These are phyloP conservation scores for Bruguiera gymnorhiza DNA, from an alignment of 345 rosid species.

Conservation along the genomic window DNA sequence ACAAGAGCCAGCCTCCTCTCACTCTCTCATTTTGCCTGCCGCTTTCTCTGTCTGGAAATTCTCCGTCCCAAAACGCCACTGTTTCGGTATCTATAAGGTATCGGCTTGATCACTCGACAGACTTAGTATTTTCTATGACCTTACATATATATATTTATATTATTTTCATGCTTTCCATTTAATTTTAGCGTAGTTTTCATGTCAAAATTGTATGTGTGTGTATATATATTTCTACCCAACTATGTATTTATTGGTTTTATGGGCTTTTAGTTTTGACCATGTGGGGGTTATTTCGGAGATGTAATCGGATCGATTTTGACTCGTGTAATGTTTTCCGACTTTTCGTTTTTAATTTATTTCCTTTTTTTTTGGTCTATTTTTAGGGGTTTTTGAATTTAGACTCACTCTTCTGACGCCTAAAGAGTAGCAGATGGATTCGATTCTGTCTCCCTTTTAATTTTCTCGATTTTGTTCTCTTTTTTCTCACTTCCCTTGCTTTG, in stretches of 20 bases:
- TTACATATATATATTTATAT: too few species aligned
- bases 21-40: not conserved
- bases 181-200: too few species aligned
- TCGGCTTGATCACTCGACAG: too few species aligned
- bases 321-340: slow-evolving; percentile 12
- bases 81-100: slow-evolving; percentile 4
- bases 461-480: not conserved
- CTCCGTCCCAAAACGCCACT: slow-evolving; percentile 13
- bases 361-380: slow-evolving; percentile 22
- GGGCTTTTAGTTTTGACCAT: slow-evolving; percentile 21
- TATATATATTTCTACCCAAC: not conserved
- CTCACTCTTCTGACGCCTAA: slow-evolving; percentile 31
- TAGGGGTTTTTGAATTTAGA: slow-evolving; percentile 33
- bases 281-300: slow-evolving; percentile 29
- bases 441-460: slow-evolving; percentile 15
- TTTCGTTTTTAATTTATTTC: slow-evolving; percentile 1
- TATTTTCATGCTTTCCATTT: too few species aligned
- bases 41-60: slow-evolving; percentile 14
- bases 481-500: not conserved
- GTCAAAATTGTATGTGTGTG: too few species aligned
- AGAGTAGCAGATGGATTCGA: slow-evolving; percentile 39
- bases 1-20: slow-evolving; percentile 15
- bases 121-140: too few species aligned
- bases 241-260: not conserved
- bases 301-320: slow-evolving; percentile 58